These are phyloP conservation scores for Dendrocalamus latiflorus DNA, from an alignment of 202 grass and related monocot species.

Conservation along the genomic window DNA sequence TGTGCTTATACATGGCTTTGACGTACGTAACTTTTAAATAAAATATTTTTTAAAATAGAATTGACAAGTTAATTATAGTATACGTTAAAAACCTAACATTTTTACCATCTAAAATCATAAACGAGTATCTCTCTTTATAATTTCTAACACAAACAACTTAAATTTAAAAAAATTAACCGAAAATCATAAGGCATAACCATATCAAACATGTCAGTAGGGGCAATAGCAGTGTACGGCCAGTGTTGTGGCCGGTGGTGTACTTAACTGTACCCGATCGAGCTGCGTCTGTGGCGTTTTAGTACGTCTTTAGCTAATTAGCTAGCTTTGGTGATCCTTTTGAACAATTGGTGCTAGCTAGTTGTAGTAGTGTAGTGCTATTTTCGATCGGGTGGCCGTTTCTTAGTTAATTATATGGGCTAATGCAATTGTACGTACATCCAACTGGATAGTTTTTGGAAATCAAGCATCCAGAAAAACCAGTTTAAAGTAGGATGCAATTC, in stretches of 20 bases:
- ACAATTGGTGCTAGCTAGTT: not conserved
- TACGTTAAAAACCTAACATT: rapidly evolving
- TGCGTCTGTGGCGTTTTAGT: not conserved
- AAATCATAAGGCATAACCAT: too few relatives aligned
- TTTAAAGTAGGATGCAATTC: not conserved
- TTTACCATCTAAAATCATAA: too few relatives aligned
- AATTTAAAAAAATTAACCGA: too few relatives aligned
- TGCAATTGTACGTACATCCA: not conserved
- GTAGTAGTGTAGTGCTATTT: not conserved
- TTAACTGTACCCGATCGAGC: not conserved
- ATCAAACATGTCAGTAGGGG: too few relatives aligned
- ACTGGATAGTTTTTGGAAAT: not conserved
- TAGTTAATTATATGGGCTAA: not conserved
- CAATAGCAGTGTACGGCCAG: not conserved
- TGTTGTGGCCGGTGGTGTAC: not conserved
- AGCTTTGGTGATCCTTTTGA: not conserved
- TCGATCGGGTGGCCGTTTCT: too few relatives aligned
- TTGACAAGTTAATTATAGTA: too few relatives aligned
- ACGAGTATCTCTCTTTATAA: rapidly evolving
- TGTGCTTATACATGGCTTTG: too few relatives aligned
- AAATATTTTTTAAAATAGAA: too few relatives aligned
- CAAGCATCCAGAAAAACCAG: not conserved
- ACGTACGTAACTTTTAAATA: too few relatives aligned
- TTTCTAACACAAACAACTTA: rapidly evolving
- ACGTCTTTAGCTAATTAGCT: too few relatives aligned